These are phyloP conservation scores for Rostrohypoxylon terebratum DNA, from an alignment of 495 filamentous ascomycete genomes.

Conservation along the genomic window DNA sequence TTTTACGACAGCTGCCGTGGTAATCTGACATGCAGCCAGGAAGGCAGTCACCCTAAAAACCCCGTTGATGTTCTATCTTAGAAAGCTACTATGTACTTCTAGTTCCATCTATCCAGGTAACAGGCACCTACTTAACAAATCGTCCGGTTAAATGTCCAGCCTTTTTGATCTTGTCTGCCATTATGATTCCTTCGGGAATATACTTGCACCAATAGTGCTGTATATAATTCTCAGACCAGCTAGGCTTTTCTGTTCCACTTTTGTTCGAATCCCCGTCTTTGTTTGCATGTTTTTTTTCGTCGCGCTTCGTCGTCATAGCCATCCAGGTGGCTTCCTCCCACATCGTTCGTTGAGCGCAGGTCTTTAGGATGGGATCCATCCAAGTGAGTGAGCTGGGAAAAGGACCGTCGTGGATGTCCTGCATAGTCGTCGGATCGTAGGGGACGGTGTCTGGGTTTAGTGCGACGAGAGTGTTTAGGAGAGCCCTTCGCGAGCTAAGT, in stretches of 20 bases:
- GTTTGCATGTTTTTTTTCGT: background rate
- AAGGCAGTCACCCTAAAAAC: constrained; percentile 36
- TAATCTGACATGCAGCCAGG: constrained; percentile 53
- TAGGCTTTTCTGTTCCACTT: background rate
- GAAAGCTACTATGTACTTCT: too few relatives aligned
- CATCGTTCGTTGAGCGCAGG: background rate
- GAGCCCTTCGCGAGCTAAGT: constrained; percentile 1
- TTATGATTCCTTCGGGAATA: constrained; percentile 2
- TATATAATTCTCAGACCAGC: constrained; percentile 1
- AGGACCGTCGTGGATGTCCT: background rate
- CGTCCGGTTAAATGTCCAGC: background rate
- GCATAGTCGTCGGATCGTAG: background rate
- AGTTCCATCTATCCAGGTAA: background rate
- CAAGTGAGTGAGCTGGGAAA: background rate
- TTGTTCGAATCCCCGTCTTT: constrained; percentile 3
- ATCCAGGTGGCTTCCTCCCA: background rate
- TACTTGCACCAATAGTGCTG: constrained; percentile 4
- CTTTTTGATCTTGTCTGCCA: background rate
- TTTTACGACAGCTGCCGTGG: constrained; percentile 51
- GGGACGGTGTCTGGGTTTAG: background rate
- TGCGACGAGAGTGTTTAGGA: constrained; percentile 2
- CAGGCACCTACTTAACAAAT: background rate
- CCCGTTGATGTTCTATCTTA: too few relatives aligned
- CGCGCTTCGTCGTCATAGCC: background rate
- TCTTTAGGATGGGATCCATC: constrained; percentile 1